Percentiles rank a stretch among this genome's conserved stretches.
These are phyloP conservation scores for Ceratocystis cubensis DNA, from an alignment of 2,329 filamentous ascomycete genomes.

Conservation along the genomic window DNA sequence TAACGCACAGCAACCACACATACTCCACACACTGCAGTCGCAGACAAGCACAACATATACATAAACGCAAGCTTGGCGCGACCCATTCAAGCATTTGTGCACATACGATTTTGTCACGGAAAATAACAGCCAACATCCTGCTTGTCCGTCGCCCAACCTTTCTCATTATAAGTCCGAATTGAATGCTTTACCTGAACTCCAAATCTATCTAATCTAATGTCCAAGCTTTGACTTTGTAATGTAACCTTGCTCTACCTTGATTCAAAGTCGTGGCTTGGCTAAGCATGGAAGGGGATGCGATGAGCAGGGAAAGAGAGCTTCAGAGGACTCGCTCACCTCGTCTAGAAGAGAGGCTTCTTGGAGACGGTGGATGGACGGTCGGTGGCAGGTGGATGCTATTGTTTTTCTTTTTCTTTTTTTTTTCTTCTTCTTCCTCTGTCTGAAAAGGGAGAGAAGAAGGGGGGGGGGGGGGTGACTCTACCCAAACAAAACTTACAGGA, in stretches of 20 bases:
- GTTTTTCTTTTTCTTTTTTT: too few relatives aligned
- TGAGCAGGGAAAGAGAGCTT: background rate
- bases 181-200: background rate
- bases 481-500: background rate
- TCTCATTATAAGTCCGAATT: background rate
- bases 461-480: background rate
- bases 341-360: too few relatives aligned
- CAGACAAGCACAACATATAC: background rate
- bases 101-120: background rate
- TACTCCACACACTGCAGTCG: background rate
- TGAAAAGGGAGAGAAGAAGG: background rate
- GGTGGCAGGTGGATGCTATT: too few relatives aligned
- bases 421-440: background rate
- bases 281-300: background rate
- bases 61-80: background rate
- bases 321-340: too few relatives aligned
- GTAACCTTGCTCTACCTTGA: slow-evolving; percentile 4
- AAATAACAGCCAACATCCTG: background rate
- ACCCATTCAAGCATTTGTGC: background rate
- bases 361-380: too few relatives aligned
- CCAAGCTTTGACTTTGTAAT: slow-evolving; percentile 3
- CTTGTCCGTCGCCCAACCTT: background rate
- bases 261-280: background rate
- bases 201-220: background rate
- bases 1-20: background rate